These are phyloP conservation scores for Pseudozyma flocculosa DNA, from an alignment of 1,284 basidiomycete genomes.

Conservation along the genomic window DNA sequence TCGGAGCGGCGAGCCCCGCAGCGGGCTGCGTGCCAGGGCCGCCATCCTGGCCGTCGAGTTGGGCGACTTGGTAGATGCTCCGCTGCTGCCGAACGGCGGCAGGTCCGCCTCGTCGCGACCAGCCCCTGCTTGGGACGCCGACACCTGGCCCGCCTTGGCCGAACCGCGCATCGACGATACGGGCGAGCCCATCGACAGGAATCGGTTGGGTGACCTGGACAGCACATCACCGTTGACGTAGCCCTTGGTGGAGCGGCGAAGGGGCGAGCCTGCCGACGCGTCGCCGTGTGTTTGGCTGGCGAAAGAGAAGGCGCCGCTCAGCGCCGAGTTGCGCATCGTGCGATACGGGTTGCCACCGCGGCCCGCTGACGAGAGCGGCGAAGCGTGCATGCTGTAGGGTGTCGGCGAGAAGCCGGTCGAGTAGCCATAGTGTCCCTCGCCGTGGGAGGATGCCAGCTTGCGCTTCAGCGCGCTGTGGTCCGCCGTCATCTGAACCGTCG, in stretches of 20 bases:
- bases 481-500: conserved; percentile 31
- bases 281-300: conserved; percentile 21
- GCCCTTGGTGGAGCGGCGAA: conserved; percentile 24
- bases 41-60: conserved; percentile 26
- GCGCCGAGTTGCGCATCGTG: conserved; percentile 14
- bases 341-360: conserved; percentile 1
- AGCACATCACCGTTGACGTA: conserved; percentile 11
- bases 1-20: conserved; percentile 31
- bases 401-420: conserved; percentile 27
- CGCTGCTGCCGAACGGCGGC: background rate
- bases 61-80: conserved; percentile 7
- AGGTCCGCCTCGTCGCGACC: conserved; percentile 12
- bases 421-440: conserved; percentile 26
- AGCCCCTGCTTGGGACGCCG: background rate
- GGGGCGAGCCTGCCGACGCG: conserved; percentile 22
- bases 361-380: conserved; percentile 4
- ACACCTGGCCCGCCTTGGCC: background rate
- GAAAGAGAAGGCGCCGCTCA: conserved; percentile 28
- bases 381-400: conserved; percentile 18
- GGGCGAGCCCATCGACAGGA: conserved; percentile 40
- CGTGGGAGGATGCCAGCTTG: conserved; percentile 32
- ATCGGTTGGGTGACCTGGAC: conserved; percentile 29
- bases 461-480: conserved; percentile 42
- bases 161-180: conserved; percentile 33
- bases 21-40: conserved; percentile 25